Evolutionary conservation across 2,329 filamentous ascomycete species (phyloP), one percentile per base, ranked within the genome.

Genomic region (Fusarium burgessii): DNA sequence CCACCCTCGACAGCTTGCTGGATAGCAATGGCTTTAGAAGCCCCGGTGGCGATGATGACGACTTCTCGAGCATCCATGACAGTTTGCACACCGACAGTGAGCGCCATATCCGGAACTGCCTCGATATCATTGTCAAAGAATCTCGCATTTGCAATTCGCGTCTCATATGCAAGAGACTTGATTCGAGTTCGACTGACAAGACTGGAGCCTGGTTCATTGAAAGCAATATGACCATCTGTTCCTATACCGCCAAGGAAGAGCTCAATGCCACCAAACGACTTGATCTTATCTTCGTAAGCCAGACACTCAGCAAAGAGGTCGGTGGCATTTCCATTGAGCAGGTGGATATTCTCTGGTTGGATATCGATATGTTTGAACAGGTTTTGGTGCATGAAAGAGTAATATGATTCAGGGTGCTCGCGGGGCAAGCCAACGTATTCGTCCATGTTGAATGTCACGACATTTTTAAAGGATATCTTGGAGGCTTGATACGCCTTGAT

Each of bases 41-140:
- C 59, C 1, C 62, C 62, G 0, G 42, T 36, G 0, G 62, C 59
- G 9, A 65, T 65, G 4, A 65, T 57, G 4, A 65, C 49, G 2
- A 65, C 62, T 13, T 65, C 62, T n/a, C 62, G 62, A n/a, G 62
- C 62, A 6, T 65, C 62, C 62, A 65, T 65, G 1, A 65, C 62
- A 10, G 59, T 64, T 11, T 65, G 62, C 0, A 65, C 62, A 1
- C 62, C 62, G 23, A 64, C 62, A 0, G 62, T 64, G 20, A 64
- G 36, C 2, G 62, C 62, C 62, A 64, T 65, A 5, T 64, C 42
- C 5, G 62, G 62, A 0, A 65, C 62, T 1, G 42, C 49, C 0
- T 64, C 38, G 4, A 65, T 65, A 27, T 65, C 36, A 6, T 65
- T 33, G 4, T 64, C 49, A n/a, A 64, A 65, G 12, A 65, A 65